Percentiles rank a stretch among this genome's conserved stretches.
phyloP scores from a whole-genome alignment of 1,284 basidiomycete genomes.

The Trametes polyzona region DNA sequence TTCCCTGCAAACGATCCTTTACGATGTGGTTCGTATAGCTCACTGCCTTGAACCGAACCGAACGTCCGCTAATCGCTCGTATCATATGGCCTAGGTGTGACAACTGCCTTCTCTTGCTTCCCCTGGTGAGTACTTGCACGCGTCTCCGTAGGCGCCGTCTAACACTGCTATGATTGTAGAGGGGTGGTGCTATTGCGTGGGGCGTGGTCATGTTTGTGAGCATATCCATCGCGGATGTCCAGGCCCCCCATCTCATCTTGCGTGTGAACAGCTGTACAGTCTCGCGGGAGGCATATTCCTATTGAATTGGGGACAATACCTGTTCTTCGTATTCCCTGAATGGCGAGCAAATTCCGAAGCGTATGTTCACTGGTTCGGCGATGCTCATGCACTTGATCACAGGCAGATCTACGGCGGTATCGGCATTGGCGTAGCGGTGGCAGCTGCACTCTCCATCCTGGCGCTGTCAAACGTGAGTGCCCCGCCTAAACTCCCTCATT shows the following conservation, averaged over 20 bases:
- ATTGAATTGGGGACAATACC: slow-evolving; percentile 63
- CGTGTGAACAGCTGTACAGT: slow-evolving; percentile 60
- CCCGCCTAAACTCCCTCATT: slow-evolving; percentile 10
- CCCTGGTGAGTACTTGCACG: slow-evolving; percentile 52
- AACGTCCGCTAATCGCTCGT: too few species aligned
- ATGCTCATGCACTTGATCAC: not conserved
- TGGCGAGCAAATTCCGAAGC: slow-evolving; percentile 45
- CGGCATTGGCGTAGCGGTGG: slow-evolving; percentile 57
- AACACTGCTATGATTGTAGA: slow-evolving; percentile 41
- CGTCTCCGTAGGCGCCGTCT: slow-evolving; percentile 3
- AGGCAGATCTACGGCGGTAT: slow-evolving; percentile 82
- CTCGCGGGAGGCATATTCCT: slow-evolving; percentile 71
- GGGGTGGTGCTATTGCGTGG: slow-evolving; percentile 78
- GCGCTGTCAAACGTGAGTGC: slow-evolving; percentile 69
- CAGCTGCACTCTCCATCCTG: slow-evolving; percentile 61
- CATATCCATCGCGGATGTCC: slow-evolving; percentile 5
- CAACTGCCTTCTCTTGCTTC: slow-evolving; percentile 70
- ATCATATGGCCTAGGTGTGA: slow-evolving; percentile 56
- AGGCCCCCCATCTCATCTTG: slow-evolving; percentile 10
- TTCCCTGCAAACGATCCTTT: slow-evolving; percentile 23
- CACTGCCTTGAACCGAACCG: not conserved
- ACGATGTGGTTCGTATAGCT: slow-evolving; percentile 36
- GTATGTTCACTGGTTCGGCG: slow-evolving; percentile 1
- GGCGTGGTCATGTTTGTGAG: slow-evolving; percentile 65
- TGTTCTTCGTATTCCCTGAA: slow-evolving; percentile 76